Evolutionary conservation across 2,329 filamentous ascomycete genomes (phyloP).

Genomic region (Talaromyces atroroseus): DNA sequence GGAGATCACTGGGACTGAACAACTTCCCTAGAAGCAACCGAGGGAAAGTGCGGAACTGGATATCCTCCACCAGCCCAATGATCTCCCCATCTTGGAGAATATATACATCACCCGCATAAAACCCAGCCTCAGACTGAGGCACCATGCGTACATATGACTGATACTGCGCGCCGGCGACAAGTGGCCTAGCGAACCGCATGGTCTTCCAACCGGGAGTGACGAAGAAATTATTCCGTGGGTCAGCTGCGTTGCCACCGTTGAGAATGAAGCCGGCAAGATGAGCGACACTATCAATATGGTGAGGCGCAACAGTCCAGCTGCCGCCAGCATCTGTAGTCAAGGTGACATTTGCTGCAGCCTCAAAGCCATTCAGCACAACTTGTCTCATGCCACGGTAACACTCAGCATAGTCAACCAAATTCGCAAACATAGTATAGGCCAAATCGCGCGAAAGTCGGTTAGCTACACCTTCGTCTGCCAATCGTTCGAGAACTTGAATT

Average conservation of each 20-base stretch:
- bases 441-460: constrained; percentile 18
- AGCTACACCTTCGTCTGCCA: constrained; percentile 3
- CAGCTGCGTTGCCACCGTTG: constrained; percentile 29
- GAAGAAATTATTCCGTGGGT: constrained; percentile 25
- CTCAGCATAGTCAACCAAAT: constrained; percentile 28
- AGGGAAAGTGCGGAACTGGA: constrained; percentile 16
- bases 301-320: constrained; percentile 19
- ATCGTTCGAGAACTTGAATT: constrained; percentile 16
- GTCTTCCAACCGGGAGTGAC: constrained; percentile 32
- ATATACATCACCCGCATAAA: constrained; percentile 19
- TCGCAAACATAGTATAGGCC: constrained; percentile 32
- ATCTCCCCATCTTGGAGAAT: constrained; percentile 24
- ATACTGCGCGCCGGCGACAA: constrained; percentile 19
- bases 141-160: constrained; percentile 31
- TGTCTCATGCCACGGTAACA: constrained; percentile 31
- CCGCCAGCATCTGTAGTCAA: not conserved
- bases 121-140: constrained; percentile 18
- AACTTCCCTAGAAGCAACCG: constrained; percentile 6
- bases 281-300: constrained; percentile 30
- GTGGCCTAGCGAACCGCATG: constrained; percentile 20
- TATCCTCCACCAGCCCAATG: not conserved
- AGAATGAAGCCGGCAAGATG: constrained; percentile 35
- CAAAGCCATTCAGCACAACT: constrained; percentile 31
- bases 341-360: constrained; percentile 13
- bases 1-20: not conserved